phyloP scores from a whole-genome alignment of 768 basidiomycete genomes.

The Calocybe cyanea region DNA sequence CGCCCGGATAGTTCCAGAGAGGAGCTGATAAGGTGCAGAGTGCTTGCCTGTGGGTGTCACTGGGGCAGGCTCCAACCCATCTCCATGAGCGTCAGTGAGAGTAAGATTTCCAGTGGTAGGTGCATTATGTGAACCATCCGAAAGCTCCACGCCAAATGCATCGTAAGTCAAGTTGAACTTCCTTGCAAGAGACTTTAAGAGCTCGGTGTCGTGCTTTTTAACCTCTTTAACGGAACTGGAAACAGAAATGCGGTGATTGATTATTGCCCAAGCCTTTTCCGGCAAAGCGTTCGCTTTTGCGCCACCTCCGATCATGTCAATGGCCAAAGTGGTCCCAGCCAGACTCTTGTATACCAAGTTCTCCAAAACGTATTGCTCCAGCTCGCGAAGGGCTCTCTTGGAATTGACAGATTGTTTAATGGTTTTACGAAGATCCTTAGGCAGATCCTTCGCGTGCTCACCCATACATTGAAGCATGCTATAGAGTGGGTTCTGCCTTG shows the following conservation, averaged over 20 bases:
- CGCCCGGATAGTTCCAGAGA: conserved; percentile 65
- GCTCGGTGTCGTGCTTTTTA: conserved; percentile 37
- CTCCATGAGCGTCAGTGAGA: conserved; percentile 46
- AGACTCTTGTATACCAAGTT: conserved; percentile 40
- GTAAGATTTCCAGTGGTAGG: conserved; percentile 42
- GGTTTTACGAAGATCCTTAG: conserved; percentile 39
- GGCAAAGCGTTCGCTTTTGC: conserved; percentile 80
- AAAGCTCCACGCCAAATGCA: conserved; percentile 48
- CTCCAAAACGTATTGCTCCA: conserved; percentile 45
- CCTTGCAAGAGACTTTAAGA: conserved; percentile 44
- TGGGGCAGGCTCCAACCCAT: conserved; percentile 63
- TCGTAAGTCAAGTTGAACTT: conserved; percentile 55
- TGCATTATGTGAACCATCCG: conserved; percentile 17
- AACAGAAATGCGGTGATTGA: conserved; percentile 70
- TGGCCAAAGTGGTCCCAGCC: conserved; percentile 72
- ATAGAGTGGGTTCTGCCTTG: conserved; percentile 56
- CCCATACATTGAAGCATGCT: conserved; percentile 62
- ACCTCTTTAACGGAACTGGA: conserved; percentile 36
- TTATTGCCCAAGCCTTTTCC: conserved; percentile 62
- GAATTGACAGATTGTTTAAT: conserved; percentile 46
- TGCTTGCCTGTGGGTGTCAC: conserved; percentile 47
- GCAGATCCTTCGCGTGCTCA: conserved; percentile 54
- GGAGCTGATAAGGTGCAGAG: conserved; percentile 43
- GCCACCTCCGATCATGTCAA: conserved; percentile 65
- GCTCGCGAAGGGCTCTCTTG: conserved; percentile 44